Evolutionary conservation across 2,329 filamentous ascomycete species (phyloP).

Genomic region (Penicillium sp.): DNA sequence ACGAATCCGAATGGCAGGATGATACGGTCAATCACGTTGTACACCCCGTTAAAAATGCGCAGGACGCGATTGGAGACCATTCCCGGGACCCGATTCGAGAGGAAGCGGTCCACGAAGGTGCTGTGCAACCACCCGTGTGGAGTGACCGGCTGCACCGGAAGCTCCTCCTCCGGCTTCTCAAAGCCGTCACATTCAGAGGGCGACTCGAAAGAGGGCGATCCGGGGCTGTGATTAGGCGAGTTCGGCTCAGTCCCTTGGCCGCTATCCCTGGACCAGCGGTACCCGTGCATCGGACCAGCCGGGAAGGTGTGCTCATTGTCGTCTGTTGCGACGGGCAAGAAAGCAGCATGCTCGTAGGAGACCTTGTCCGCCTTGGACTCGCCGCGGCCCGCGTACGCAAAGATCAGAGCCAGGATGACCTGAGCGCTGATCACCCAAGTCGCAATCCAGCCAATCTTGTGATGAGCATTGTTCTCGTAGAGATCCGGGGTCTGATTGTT

Average conservation of each 20-base stretch:
- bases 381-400: slow-evolving; percentile 58
- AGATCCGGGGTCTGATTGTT: slow-evolving; percentile 80
- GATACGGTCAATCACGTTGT: slow-evolving; percentile 71
- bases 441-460: slow-evolving; percentile 82
- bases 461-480: slow-evolving; percentile 84
- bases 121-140: slow-evolving; percentile 48
- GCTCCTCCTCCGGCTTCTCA: slow-evolving; percentile 48
- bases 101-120: slow-evolving; percentile 51
- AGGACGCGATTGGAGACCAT: slow-evolving; percentile 61
- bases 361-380: slow-evolving; percentile 31
- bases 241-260: slow-evolving; percentile 73
- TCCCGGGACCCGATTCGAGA: slow-evolving; percentile 57
- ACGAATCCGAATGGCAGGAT: slow-evolving; percentile 79
- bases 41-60: slow-evolving; percentile 60
- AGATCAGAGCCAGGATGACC: slow-evolving; percentile 67
- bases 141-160: slow-evolving; percentile 43
- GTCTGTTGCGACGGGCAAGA: slow-evolving; percentile 63
- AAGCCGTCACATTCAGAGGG: slow-evolving; percentile 53
- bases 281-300: slow-evolving; percentile 40
- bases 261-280: slow-evolving; percentile 70
- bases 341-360: slow-evolving; percentile 57
- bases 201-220: slow-evolving; percentile 60
- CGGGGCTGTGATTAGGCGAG: slow-evolving; percentile 68
- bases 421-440: slow-evolving; percentile 73
- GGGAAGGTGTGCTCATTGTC: slow-evolving; percentile 53